phyloP scores from a whole-genome alignment of 495 filamentous ascomycete genomes.

The Penicillium riverlandense region DNA sequence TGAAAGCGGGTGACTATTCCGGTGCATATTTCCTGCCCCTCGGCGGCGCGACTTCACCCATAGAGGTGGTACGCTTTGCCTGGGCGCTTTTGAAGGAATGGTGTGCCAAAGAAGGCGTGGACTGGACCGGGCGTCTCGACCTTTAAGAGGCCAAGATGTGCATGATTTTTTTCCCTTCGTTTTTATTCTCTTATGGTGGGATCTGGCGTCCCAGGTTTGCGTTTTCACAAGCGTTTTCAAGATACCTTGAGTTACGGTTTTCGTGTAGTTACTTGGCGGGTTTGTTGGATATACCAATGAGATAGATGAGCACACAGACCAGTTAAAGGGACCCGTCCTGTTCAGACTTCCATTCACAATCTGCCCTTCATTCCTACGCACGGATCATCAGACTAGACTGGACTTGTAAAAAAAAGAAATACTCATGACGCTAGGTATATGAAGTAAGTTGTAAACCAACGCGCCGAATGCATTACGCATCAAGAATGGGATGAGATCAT shows the following conservation, averaged over 20 bases:
- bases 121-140: slow-evolving; percentile 31
- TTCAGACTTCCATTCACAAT: no score
- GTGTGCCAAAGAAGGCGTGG: slow-evolving; percentile 35
- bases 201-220: slow-evolving; percentile 11
- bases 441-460: no score
- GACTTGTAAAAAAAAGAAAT: no score
- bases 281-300: slow-evolving; percentile 10
- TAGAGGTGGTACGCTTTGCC: slow-evolving; percentile 43
- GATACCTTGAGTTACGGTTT: slow-evolving; percentile 34
- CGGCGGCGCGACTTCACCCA: slow-evolving; percentile 28
- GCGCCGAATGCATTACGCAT: no score
- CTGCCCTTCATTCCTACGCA: no score
- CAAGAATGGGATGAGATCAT: background rate
- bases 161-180: background rate
- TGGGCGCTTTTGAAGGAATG: slow-evolving; percentile 39
- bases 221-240: slow-evolving; percentile 17
- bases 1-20: slow-evolving; percentile 34
- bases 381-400: no score
- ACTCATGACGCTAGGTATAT: no score
- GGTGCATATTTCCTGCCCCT: slow-evolving; percentile 38
- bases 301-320: no score
- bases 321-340: background rate
- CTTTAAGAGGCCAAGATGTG: slow-evolving; percentile 9
- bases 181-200: background rate
- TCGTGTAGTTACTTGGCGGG: slow-evolving; percentile 13